Evolutionary conservation across 2,329 filamentous ascomycete species (phyloP), one percentile per base, ranked within the genome.

Genomic region (Talaromyces atroroseus): DNA sequence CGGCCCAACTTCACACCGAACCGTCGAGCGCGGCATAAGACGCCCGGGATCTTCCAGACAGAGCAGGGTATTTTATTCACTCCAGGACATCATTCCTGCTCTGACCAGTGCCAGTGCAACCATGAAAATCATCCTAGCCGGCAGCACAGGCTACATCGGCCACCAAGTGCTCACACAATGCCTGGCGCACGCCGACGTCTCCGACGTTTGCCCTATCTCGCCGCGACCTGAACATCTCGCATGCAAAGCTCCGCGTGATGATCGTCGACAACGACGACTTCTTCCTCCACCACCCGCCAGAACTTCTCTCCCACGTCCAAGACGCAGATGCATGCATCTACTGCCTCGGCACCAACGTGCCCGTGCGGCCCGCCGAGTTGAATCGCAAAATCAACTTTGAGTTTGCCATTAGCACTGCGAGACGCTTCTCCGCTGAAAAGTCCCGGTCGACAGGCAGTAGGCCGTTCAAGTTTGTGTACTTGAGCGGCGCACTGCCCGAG

Each of bases 71-170:
- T 29, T 10, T 29, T 29, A 10, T 29, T 29, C 26, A 8, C 6
- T 29, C 26, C 18, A 5, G 18, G 18, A 20, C 12, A 5, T 18
- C 5, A 42, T 18, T 23, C 20, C 48, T 24, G 32, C 48, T n/a
- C n/a, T n/a, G n/a, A n/a, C n/a, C n/a, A n/a, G n/a, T n/a, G n/a
- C n/a, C n/a, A n/a, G n/a, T n/a, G n/a, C n/a, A n/a, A 50, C 16
- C 20, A 84, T 85, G 82, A 84, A 85, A 65, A 71, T 85, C 62
- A 78, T 86, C 58, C 71, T 86, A 36, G 76, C 80, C 6, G 83
- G 83, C 49, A 73, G 74, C 21, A 86, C 82, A n/a, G 83, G 83
- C 60, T 77, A 78, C 62, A 76, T 84, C 56, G 83, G 83, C 55
- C 64, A 70, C 29, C 78, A 80, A 62, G 74, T 84, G 29, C 74